phyloP scores from a whole-genome alignment of 208 protist genomes.

The Lotmaria passim region DNA sequence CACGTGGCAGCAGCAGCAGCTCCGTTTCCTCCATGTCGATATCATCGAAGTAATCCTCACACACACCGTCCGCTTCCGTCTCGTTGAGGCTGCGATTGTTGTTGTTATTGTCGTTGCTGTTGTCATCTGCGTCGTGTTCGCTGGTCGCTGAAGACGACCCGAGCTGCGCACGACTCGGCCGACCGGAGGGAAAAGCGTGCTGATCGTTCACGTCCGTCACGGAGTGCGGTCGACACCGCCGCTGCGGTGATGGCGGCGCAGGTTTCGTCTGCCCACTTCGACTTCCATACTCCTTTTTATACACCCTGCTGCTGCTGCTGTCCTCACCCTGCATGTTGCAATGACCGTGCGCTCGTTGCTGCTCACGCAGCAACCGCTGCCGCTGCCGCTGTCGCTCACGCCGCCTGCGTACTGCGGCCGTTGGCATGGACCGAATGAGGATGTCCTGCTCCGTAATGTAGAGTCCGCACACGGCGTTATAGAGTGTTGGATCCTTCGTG shows the following conservation, averaged over 20 bases:
- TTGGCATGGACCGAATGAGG: slow-evolving; percentile 29
- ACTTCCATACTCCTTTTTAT: too few species aligned
- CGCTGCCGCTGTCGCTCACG: slow-evolving; percentile 4
- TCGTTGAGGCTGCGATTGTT: not conserved
- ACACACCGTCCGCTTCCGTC: not conserved
- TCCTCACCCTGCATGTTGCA: too few species aligned
- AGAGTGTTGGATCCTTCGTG: slow-evolving; percentile 28
- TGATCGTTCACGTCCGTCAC: not conserved
- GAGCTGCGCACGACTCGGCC: not conserved
- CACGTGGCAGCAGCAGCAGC: slow-evolving; percentile 35
- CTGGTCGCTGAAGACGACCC: not conserved
- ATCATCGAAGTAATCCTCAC: not conserved
- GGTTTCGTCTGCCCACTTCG: too few species aligned
- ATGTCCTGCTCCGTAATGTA: slow-evolving; percentile 47
- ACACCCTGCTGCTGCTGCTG: slow-evolving; percentile 10
- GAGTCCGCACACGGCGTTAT: slow-evolving; percentile 37
- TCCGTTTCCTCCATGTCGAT: slow-evolving; percentile 19
- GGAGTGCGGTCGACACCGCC: not conserved
- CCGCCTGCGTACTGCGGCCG: slow-evolving; percentile 17
- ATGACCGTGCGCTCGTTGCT: too few species aligned
- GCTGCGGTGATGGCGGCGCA: not conserved
- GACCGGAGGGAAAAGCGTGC: not conserved
- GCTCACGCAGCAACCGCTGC: slow-evolving; percentile 8
- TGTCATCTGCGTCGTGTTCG: not conserved
- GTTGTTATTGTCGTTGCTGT: too few species aligned